These are phyloP conservation scores for Capronia coronata DNA, from an alignment of 2,329 filamentous ascomycete genomes.

Conservation along the genomic window DNA sequence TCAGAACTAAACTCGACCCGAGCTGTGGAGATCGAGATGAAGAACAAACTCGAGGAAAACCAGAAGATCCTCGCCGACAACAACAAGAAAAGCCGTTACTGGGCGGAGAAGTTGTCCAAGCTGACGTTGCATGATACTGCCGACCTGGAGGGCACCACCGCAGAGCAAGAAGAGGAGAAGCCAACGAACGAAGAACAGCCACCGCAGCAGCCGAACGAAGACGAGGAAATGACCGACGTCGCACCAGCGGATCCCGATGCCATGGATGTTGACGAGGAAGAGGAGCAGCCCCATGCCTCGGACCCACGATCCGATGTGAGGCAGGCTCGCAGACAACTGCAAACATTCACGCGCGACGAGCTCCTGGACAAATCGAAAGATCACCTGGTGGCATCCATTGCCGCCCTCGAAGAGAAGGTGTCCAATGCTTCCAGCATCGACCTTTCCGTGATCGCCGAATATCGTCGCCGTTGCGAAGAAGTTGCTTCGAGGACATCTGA, in stretches of 20 bases:
- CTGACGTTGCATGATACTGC: conserved; percentile 74
- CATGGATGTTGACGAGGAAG: conserved; percentile 39
- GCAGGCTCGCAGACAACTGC: conserved; percentile 53
- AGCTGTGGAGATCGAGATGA: conserved; percentile 92
- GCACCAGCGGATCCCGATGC: conserved; percentile 57
- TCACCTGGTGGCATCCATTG: conserved; percentile 58
- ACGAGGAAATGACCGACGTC: conserved; percentile 44
- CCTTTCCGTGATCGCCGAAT: conserved; percentile 79
- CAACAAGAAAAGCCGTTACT: conserved; percentile 74
- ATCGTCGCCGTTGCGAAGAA: conserved; percentile 77
- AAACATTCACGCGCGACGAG: conserved; percentile 69
- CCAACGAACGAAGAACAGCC: neutral
- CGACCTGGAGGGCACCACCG: conserved; percentile 45
- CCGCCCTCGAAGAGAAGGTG: conserved; percentile 64
- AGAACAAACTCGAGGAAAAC: conserved; percentile 93
- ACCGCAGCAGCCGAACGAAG: conserved; percentile 1
- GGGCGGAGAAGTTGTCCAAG: conserved; percentile 84
- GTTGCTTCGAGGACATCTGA: conserved; percentile 76
- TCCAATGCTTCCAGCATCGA: conserved; percentile 76
- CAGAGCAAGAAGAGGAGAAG: conserved; percentile 7
- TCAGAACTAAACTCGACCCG: conserved; percentile 81
- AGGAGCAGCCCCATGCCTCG: conserved; percentile 43
- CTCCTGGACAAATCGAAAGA: conserved; percentile 58
- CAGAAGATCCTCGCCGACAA: conserved; percentile 84
- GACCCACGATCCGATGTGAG: neutral